Percentiles rank a stretch among this genome's conserved stretches.
Conservation (phyloP, 352 stramenopile genomes). For the Pythium guiyangense region DNA sequence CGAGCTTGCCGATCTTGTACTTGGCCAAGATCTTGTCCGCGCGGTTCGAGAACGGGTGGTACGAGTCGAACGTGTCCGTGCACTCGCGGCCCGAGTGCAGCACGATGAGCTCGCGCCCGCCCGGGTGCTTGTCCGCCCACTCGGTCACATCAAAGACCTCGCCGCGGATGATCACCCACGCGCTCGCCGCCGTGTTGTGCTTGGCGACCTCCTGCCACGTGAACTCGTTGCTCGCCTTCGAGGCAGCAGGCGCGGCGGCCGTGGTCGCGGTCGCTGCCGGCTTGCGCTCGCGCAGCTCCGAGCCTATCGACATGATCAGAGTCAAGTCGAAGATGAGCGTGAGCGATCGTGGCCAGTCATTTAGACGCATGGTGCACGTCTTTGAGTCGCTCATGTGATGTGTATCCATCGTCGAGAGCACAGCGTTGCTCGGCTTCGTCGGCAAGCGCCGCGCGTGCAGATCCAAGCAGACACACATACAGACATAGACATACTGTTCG, state of each 20-base stretch:
- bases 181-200: conserved; percentile 94
- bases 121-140: conserved; percentile 82
- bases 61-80: conserved; percentile 89
- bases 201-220: conserved; percentile 95
- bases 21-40: conserved; percentile 80
- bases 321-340: too few relatives aligned
- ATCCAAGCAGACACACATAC: too few relatives aligned
- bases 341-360: conserved; percentile 1
- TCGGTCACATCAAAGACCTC: conserved; percentile 94
- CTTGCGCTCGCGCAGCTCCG: conserved; percentile 59
- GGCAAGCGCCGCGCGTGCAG: too few relatives aligned
- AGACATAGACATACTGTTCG: too few relatives aligned
- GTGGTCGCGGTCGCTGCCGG: conserved; percentile 4
- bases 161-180: conserved; percentile 94
- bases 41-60: conserved; percentile 85
- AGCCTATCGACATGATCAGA: too few relatives aligned
- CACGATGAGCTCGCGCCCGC: conserved; percentile 75
- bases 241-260: conserved; percentile 8
- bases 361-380: neutral
- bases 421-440: too few relatives aligned
- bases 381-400: neutral
- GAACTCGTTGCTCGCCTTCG: conserved; percentile 41
- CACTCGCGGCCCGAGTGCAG: conserved; percentile 79
- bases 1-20: conserved; percentile 82
- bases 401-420: neutral